Percentiles rank a stretch among this genome's conserved stretches.
Conservation (phyloP, 331 rosid genomes). For the Pyracantha coccinea region DNA sequence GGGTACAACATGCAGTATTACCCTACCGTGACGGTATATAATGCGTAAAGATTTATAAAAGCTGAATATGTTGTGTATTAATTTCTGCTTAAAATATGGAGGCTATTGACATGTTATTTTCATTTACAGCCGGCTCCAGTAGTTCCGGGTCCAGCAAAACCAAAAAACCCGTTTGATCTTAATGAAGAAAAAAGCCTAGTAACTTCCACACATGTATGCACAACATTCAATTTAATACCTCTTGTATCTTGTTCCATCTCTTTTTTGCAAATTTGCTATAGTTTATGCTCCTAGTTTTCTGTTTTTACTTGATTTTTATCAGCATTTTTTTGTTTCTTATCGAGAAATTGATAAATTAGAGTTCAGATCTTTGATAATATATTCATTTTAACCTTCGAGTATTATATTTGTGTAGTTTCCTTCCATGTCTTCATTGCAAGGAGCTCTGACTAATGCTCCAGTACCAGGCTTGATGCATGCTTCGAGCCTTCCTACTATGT, state of each 20-base stretch:
- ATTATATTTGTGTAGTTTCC: conserved; percentile 36
- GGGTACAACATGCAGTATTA: conserved; percentile 54
- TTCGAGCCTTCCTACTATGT: conserved; percentile 27
- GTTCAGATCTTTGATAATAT: background rate
- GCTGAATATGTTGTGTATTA: background rate
- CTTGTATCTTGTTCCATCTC: background rate
- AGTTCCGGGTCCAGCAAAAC: conserved; percentile 27
- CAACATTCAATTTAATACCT: conserved; percentile 3
- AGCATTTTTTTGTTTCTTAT: no score
- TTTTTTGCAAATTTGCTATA: background rate
- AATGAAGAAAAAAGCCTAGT: conserved; percentile 27
- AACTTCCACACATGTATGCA: conserved; percentile 38
- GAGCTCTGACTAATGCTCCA: conserved; percentile 21
- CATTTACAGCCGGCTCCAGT: conserved; percentile 40
- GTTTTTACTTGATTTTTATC: no score
- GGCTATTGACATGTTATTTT: conserved; percentile 13
- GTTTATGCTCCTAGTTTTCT: background rate
- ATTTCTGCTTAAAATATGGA: background rate
- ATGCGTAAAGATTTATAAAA: background rate
- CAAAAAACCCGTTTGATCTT: conserved; percentile 59
- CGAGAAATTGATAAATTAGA: no score
- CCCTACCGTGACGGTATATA: conserved; percentile 40
- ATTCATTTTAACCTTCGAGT: background rate
- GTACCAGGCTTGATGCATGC: conserved; percentile 26
- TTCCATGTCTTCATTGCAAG: conserved; percentile 25